Evolutionary conservation across 1,284 basidiomycete species (phyloP).

Genomic region (Peniophora sp.): DNA sequence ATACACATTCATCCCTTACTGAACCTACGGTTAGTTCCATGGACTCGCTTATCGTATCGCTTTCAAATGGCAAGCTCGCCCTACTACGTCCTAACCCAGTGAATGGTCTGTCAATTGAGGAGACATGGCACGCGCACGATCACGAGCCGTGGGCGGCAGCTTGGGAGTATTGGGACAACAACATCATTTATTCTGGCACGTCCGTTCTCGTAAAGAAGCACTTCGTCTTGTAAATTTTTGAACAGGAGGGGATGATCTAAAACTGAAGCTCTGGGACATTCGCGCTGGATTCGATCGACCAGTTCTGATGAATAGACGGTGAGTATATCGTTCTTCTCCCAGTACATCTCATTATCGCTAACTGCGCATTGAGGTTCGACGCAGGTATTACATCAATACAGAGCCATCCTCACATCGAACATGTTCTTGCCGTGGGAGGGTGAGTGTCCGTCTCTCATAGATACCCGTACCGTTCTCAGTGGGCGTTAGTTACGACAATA

Average conservation of each 20-base stretch:
- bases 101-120: conserved; percentile 33
- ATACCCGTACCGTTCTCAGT: background rate
- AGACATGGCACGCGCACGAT: conserved; percentile 85
- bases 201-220: background rate
- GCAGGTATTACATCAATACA: conserved; percentile 93
- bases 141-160: conserved; percentile 92
- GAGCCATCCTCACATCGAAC: conserved; percentile 71
- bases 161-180: conserved; percentile 81
- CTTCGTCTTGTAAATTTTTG: background rate
- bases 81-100: conserved; percentile 42
- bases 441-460: conserved; percentile 21
- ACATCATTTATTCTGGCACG: conserved; percentile 79
- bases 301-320: conserved; percentile 72
- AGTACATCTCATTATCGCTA: background rate
- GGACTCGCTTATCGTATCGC: conserved; percentile 66
- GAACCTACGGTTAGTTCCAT: conserved; percentile 26
- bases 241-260: conserved; percentile 89
- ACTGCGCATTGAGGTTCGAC: conserved; percentile 56
- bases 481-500: conserved; percentile 72
- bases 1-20: background rate
- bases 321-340: background rate
- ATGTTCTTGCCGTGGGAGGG: conserved; percentile 90
- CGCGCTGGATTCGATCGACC: conserved; percentile 59
- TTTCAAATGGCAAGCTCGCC: conserved; percentile 70
- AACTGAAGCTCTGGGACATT: conserved; percentile 88